phyloP scores from a whole-genome alignment of 148 eudicot genomes.

The Heliamphora exappendiculata region DNA sequence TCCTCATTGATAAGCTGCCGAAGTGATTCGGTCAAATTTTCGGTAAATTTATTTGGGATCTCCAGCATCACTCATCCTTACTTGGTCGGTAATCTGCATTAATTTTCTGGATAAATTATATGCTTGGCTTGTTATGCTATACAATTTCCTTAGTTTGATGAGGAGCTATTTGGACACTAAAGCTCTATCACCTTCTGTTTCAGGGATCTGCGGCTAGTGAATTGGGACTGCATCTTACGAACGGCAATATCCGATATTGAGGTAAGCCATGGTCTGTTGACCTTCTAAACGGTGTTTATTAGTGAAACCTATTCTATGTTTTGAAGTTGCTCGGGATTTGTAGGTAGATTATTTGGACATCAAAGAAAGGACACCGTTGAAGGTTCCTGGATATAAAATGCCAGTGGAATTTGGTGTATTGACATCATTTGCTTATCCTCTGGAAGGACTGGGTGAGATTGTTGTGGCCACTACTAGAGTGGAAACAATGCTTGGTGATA shows the following conservation, averaged over 20 bases:
- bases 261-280: slow-evolving; percentile 28
- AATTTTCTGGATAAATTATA: not conserved
- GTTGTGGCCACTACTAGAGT: slow-evolving; percentile 96
- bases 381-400: slow-evolving; percentile 77
- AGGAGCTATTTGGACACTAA: not conserved
- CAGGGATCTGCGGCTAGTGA: slow-evolving; percentile 79
- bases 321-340: slow-evolving; percentile 15
- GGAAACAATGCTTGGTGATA: slow-evolving; percentile 98
- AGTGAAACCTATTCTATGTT: not conserved
- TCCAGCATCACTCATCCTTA: not conserved
- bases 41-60: no score
- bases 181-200: slow-evolving; percentile 11
- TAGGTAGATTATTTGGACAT: slow-evolving; percentile 84
- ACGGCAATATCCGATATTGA: slow-evolving; percentile 96
- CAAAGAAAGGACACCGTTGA: slow-evolving; percentile 60
- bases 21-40: no score
- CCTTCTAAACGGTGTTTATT: not conserved
- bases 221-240: slow-evolving; percentile 90
- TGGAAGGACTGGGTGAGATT: slow-evolving; percentile 75
- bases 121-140: not conserved
- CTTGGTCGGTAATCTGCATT: not conserved
- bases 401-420: slow-evolving; percentile 83
- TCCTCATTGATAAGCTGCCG: no score
- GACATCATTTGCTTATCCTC: slow-evolving; percentile 85
- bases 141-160: not conserved